Percentiles rank a stretch among this genome's conserved stretches.
phyloP scores from a whole-genome alignment of 2,329 filamentous ascomycete species.

The Penicillium sp. region DNA sequence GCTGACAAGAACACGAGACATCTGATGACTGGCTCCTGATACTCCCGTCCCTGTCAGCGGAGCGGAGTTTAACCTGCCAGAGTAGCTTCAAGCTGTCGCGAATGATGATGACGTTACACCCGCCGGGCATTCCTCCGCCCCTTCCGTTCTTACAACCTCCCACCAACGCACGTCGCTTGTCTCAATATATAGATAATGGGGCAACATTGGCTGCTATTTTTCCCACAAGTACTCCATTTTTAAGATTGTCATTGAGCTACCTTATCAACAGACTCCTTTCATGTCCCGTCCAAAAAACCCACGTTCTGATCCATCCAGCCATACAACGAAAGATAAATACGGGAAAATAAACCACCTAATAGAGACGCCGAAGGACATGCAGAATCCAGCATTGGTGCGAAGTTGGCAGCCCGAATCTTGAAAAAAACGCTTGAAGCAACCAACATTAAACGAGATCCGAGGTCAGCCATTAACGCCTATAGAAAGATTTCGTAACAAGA shows the following conservation, averaged over 20 bases:
- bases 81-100: neutral
- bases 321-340: neutral
- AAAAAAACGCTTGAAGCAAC: neutral
- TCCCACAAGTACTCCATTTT: neutral
- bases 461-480: neutral
- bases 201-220: no score
- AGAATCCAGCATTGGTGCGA: neutral
- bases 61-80: neutral
- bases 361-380: neutral
- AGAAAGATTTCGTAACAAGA: neutral
- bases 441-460: neutral
- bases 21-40: neutral
- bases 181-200: neutral
- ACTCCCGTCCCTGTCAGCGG: neutral
- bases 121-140: neutral
- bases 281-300: neutral
- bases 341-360: neutral
- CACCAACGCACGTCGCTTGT: neutral
- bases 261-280: neutral
- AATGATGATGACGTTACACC: conserved; percentile 1
- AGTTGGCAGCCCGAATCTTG: neutral
- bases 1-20: conserved; percentile 2
- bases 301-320: neutral
- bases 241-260: neutral
- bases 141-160: neutral